Evolutionary conservation across 2,329 filamentous ascomycete genomes (phyloP).

Genomic region (Colletotrichum salicis): DNA sequence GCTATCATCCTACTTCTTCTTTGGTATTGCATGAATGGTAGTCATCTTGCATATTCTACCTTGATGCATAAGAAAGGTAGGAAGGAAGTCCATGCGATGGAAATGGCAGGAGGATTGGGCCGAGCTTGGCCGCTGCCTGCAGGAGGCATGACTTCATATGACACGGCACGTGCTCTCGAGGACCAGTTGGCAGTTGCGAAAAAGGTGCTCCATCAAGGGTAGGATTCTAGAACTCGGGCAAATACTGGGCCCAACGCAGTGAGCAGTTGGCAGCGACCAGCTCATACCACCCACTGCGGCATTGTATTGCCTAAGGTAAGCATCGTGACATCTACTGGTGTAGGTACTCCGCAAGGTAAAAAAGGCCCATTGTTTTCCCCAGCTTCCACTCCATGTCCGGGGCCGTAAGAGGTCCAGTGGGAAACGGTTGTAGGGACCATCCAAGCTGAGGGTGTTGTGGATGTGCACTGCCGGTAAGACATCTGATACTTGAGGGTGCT

Average conservation of each 20-base stretch:
- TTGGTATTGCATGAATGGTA: neutral
- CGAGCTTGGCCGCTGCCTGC: conserved; percentile 17
- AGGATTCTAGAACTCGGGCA: conserved; percentile 16
- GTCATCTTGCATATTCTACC: neutral
- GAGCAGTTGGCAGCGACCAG: neutral
- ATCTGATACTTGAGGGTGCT: conserved; percentile 22
- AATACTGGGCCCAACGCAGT: conserved; percentile 12
- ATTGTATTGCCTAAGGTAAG: neutral
- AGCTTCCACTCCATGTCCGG: neutral
- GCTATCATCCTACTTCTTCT: neutral
- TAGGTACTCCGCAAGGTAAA: neutral
- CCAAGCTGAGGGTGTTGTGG: conserved; percentile 25
- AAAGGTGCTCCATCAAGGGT: neutral
- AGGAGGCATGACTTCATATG: conserved; percentile 26
- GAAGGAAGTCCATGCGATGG: neutral
- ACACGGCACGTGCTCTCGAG: conserved; percentile 19
- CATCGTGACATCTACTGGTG: too few relatives aligned
- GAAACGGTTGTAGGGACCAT: neutral
- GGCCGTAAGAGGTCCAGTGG: neutral
- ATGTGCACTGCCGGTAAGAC: conserved; percentile 24
- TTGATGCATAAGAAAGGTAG: neutral
- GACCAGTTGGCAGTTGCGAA: too few relatives aligned
- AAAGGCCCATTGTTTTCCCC: conserved; percentile 20
- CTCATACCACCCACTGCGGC: too few relatives aligned
- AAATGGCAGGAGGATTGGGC: neutral